These are phyloP conservation scores for Phytopythium litorale DNA, from an alignment of 352 stramenopile species.

Conservation along the genomic window DNA sequence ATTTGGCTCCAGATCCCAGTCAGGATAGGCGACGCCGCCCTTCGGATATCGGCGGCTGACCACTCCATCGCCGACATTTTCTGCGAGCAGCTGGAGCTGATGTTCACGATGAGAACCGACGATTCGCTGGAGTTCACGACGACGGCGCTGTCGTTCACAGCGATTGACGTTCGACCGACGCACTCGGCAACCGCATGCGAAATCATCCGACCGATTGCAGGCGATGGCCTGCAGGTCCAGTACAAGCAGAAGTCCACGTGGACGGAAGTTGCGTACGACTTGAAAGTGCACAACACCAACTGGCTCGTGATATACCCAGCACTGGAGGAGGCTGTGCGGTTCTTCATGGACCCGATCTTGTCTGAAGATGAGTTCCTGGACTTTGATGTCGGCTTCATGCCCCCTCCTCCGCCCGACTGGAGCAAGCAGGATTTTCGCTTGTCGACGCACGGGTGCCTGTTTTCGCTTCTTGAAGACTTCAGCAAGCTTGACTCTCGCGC, in stretches of 20 bases:
- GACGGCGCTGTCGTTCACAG: constrained; percentile 51
- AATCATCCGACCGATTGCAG: constrained; percentile 61
- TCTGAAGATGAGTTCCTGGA: constrained; percentile 36
- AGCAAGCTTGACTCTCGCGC: constrained; percentile 58
- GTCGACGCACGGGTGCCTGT: constrained; percentile 63
- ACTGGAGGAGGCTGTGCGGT: constrained; percentile 54
- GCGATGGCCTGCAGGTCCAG: constrained; percentile 71
- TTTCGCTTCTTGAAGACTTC: constrained; percentile 84
- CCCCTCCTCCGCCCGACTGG: constrained; percentile 57
- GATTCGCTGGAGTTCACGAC: constrained; percentile 73
- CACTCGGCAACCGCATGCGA: constrained; percentile 55
- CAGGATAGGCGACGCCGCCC: constrained; percentile 65
- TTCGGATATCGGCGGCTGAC: constrained; percentile 60
- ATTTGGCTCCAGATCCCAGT: constrained; percentile 82
- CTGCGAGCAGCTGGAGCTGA: constrained; percentile 78
- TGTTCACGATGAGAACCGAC: constrained; percentile 74
- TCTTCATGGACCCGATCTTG: constrained; percentile 64
- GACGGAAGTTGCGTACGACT: constrained; percentile 66
- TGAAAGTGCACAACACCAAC: constrained; percentile 75
- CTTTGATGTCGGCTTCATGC: constrained; percentile 71
- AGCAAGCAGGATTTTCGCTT: constrained; percentile 76
- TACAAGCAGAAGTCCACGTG: constrained; percentile 77
- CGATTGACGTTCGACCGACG: constrained; percentile 56
- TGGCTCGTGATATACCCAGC: constrained; percentile 71
- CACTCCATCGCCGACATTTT: constrained; percentile 67